These are phyloP conservation scores for Colletotrichum scovillei DNA, from an alignment of 2,329 filamentous ascomycete genomes.

Conservation along the genomic window DNA sequence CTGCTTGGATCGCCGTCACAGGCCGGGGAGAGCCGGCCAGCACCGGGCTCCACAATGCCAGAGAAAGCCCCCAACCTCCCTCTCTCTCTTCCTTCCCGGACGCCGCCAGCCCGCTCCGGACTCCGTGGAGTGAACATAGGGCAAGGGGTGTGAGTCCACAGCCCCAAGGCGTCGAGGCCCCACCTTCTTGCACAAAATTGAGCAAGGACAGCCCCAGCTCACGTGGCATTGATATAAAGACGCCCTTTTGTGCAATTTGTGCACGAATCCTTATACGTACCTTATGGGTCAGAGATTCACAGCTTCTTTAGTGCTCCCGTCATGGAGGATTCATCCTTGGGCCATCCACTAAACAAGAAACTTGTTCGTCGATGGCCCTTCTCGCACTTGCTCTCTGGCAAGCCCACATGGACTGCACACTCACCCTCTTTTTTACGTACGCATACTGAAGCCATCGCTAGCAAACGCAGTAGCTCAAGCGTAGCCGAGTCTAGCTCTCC, in stretches of 20 bases:
- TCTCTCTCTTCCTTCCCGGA: background rate
- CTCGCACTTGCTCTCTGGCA: background rate
- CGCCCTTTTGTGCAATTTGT: conserved; percentile 18
- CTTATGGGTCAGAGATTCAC: background rate
- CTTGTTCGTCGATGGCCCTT: conserved; percentile 10
- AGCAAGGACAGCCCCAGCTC: background rate
- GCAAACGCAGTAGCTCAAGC: background rate
- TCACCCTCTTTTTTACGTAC: background rate
- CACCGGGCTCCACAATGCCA: conserved; percentile 2
- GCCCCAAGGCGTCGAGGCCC: background rate
- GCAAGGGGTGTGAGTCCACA: background rate
- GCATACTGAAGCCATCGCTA: background rate
- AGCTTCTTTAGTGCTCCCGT: background rate
- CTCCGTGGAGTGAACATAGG: conserved; percentile 20
- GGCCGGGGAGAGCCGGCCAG: conserved; percentile 31
- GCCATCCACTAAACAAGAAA: conserved; percentile 32
- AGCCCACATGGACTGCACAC: conserved; percentile 7
- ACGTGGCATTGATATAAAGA: background rate
- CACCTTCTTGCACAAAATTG: background rate
- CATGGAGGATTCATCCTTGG: conserved; percentile 22
- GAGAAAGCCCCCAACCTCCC: conserved; percentile 7
- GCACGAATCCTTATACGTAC: background rate
- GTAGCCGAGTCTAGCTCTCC: background rate
- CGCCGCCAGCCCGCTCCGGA: background rate
- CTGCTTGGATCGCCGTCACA: conserved; percentile 26